Base-by-base conservation (phyloP, 345 rosid genomes). In the Arabis hirsuta region DNA sequence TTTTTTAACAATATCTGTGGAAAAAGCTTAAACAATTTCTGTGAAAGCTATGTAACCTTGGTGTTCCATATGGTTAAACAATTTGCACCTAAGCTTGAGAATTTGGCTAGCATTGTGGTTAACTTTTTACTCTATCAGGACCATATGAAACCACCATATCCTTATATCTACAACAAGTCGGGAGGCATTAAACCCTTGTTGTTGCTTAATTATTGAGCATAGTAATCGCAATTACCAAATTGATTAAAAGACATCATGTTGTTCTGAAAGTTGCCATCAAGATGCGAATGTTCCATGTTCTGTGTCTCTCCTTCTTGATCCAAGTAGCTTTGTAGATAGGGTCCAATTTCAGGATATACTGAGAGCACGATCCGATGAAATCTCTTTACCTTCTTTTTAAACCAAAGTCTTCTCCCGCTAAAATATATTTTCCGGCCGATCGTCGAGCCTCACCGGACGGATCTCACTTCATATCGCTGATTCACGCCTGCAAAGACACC, bases 381-480 rank as follows among this genome's bases (percentile, higher is more conserved):
- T 67, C 78, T 1, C 81, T 73, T 32, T 57, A 42, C 62, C 22
- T 65, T 46, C 74, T 80, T 2, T 78, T 81, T 12, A 80, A 76
- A 78, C 71, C 72, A 2, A 61, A 62, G 0, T 9, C 78, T 32
- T 44, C 62, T 73, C 81, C 81, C 84, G 79, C 86, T 76, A 81
- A 73, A 39, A 73, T 46, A 13, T 42, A 8, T 4, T 34, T 68
- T 3, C 72, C 56, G 58, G 27, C 73, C 26, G 41, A 32, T 52
- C 71, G n/a, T 65, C 46, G 4, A 16, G 39, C 47, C 66, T 69
- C 67, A 42, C 74, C 65, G 24, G 57, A 19, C 11, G 85, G 82
- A 71, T 42, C 78, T 74, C 81, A 78, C 39, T 71, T 82, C 75
- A 58, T 80, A 38, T 77, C 84, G 64, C 84, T 86, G 46, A 77